phyloP scores from a whole-genome alignment of 2,329 filamentous ascomycete genomes.

The Fusarium lateritium region DNA sequence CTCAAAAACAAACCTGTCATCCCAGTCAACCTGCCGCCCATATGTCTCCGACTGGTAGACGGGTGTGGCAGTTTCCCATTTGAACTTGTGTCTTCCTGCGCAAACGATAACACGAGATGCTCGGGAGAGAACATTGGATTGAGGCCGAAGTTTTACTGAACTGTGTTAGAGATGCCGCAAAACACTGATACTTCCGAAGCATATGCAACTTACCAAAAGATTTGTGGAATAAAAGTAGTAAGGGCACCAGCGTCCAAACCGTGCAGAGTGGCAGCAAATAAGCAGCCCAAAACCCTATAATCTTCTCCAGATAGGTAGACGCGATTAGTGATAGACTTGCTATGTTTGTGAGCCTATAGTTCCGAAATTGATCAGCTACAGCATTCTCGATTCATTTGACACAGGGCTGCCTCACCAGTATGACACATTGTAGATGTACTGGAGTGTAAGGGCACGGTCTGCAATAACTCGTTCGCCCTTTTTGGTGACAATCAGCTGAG shows the following conservation, averaged over 20 bases:
- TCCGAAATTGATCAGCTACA: too few species aligned
- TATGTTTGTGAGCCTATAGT: constrained; percentile 1
- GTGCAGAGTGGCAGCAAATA: constrained; percentile 2
- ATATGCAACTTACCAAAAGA: neutral
- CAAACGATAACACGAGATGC: neutral
- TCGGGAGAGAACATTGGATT: constrained; percentile 1
- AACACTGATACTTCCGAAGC: too few species aligned
- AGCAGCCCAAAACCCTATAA: constrained; percentile 4
- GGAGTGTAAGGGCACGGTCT: constrained; percentile 1
- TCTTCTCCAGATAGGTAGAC: constrained; percentile 2
- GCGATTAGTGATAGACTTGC: constrained; percentile 3
- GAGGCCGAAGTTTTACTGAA: neutral
- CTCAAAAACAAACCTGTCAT: constrained; percentile 13
- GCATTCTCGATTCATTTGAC: too few species aligned
- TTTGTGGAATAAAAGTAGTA: constrained; percentile 8
- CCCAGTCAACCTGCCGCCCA: constrained; percentile 1
- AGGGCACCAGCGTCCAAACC: neutral
- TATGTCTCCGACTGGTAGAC: neutral
- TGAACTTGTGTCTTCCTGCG: constrained; percentile 1
- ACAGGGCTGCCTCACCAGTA: neutral
- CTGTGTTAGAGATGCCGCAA: neutral
- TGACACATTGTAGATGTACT: constrained; percentile 2
- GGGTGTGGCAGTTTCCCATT: constrained; percentile 3
- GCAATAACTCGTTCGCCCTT: neutral
- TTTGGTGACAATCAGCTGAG: neutral